Evolutionary conservation across 2,329 filamentous ascomycete species (phyloP).

Genomic region (Chaetomium olivaceum): DNA sequence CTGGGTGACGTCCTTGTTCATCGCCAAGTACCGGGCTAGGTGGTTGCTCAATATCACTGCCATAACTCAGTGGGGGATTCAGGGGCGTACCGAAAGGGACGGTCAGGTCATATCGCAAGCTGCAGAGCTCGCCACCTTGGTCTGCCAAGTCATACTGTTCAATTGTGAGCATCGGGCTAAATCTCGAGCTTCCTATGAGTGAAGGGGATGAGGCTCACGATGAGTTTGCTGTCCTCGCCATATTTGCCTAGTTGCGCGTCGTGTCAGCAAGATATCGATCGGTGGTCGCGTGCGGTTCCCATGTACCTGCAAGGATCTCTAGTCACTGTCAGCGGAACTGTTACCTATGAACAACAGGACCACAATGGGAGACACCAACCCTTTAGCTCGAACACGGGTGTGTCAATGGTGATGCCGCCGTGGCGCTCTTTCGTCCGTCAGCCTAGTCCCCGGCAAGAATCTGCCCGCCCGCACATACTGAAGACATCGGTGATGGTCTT

Average conservation of each 20-base stretch:
- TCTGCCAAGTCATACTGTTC: conserved; percentile 72
- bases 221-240: conserved; percentile 71
- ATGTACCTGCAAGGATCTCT: conserved; percentile 32
- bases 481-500: conserved; percentile 32
- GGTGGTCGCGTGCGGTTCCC: background rate
- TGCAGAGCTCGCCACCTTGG: conserved; percentile 80
- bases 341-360: conserved; percentile 47
- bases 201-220: conserved; percentile 26
- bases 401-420: conserved; percentile 70
- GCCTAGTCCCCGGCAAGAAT: background rate
- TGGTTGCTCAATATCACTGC: background rate
- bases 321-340: conserved; percentile 42
- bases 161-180: conserved; percentile 5
- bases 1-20: conserved; percentile 78
- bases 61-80: background rate
- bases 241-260: conserved; percentile 64
- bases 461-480: conserved; percentile 24
- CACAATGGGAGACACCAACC: conserved; percentile 36
- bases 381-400: conserved; percentile 73
- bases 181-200: background rate
- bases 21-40: conserved; percentile 79
- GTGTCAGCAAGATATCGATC: conserved; percentile 15
- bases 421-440: conserved; percentile 51
- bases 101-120: conserved; percentile 72
- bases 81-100: conserved; percentile 32